Evolutionary conservation across 768 basidiomycete genomes (phyloP).

Genomic region (Lactarius psammicola): DNA sequence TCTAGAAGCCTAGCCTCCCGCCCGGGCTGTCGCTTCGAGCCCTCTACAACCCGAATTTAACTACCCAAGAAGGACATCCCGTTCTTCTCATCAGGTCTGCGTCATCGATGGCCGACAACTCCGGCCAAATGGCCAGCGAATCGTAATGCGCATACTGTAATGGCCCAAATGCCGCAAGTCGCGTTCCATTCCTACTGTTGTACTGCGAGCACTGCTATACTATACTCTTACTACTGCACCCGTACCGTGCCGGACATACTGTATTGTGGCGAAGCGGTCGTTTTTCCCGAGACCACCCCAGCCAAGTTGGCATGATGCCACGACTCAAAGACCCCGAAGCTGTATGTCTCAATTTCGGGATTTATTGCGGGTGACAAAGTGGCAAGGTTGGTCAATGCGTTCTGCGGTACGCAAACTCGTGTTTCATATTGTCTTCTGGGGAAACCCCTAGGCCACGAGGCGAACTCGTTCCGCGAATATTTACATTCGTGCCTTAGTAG

Average conservation of each 20-base stretch:
- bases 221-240: too few relatives aligned
- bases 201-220: neutral
- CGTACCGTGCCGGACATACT: neutral
- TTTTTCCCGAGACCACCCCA: neutral
- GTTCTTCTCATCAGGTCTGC: neutral
- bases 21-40: neutral
- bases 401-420: neutral
- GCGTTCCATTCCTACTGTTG: constrained; percentile 1
- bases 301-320: neutral
- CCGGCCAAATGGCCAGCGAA: neutral
- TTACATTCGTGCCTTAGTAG: neutral
- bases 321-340: too few relatives aligned
- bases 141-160: neutral
- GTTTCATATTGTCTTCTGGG: neutral
- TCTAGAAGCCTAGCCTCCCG: neutral
- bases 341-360: neutral
- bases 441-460: neutral
- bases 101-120: neutral
- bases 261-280: too few relatives aligned
- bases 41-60: neutral
- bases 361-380: neutral
- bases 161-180: neutral
- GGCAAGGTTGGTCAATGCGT: neutral
- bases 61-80: neutral
- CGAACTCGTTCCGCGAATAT: neutral